These are phyloP conservation scores for Botrytis aclada DNA, from an alignment of 2,329 filamentous ascomycete genomes.

Conservation along the genomic window DNA sequence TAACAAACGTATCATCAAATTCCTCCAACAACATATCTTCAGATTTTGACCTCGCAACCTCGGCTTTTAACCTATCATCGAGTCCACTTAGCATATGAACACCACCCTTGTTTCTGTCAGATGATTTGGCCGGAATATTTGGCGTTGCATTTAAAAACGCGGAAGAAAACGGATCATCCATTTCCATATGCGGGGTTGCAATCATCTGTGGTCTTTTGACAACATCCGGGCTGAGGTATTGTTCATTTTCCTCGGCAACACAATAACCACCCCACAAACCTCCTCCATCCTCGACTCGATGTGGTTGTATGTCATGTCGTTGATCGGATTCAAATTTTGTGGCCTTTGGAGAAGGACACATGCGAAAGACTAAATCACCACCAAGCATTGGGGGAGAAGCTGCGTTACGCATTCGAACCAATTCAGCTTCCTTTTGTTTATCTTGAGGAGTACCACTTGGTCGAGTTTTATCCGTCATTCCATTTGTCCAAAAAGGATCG, in stretches of 20 bases:
- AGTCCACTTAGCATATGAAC: conserved; percentile 37
- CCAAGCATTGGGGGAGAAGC: conserved; percentile 84
- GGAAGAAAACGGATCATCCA: conserved; percentile 38
- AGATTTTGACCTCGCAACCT: conserved; percentile 30
- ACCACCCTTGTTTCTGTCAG: conserved; percentile 23
- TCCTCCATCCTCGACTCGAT: conserved; percentile 55
- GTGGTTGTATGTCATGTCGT: conserved; percentile 50
- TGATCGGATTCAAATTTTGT: conserved; percentile 82
- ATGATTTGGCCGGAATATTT: conserved; percentile 13
- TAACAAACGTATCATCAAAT: conserved; percentile 81
- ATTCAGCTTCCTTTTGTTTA: conserved; percentile 34
- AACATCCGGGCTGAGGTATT: conserved; percentile 38
- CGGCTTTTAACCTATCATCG: conserved; percentile 32
- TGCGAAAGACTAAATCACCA: conserved; percentile 73
- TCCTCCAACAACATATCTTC: conserved; percentile 52
- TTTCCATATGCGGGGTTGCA: conserved; percentile 40
- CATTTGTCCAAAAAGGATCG: conserved; percentile 39
- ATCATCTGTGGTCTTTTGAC: conserved; percentile 36
- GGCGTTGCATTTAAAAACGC: conserved; percentile 30
- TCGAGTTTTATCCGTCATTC: conserved; percentile 33
- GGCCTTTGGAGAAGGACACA: conserved; percentile 76
- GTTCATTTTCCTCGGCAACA: conserved; percentile 40
- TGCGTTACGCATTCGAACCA: conserved; percentile 55
- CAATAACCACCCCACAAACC: conserved; percentile 80
- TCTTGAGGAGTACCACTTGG: conserved; percentile 25